These are phyloP conservation scores for Penicillium sp. DNA, from an alignment of 2,329 filamentous ascomycete species.

Conservation along the genomic window DNA sequence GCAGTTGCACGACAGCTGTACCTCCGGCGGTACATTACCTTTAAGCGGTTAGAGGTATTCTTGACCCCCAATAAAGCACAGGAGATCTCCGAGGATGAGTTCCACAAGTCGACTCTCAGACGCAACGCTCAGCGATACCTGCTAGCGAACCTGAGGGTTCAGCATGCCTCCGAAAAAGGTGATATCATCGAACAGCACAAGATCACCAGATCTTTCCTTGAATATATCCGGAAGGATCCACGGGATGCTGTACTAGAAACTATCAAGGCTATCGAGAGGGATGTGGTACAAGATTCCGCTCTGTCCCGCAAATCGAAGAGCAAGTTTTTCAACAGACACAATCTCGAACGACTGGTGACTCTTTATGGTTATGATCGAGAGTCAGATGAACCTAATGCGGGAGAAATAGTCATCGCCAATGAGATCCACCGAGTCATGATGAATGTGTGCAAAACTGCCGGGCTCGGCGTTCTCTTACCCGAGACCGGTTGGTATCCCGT, in stretches of 20 bases:
- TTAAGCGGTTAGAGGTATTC: constrained; percentile 76
- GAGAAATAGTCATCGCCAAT: constrained; percentile 58
- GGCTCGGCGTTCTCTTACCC: constrained; percentile 70
- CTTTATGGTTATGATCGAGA: constrained; percentile 60
- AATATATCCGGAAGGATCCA: constrained; percentile 73
- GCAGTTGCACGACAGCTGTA: constrained; percentile 74
- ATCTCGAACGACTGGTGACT: constrained; percentile 67
- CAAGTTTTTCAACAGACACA: constrained; percentile 70
- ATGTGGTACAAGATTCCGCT: constrained; percentile 71
- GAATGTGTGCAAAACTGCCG: constrained; percentile 68
- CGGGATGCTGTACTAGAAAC: constrained; percentile 72
- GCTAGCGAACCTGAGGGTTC: constrained; percentile 72
- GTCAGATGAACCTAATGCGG: constrained; percentile 44
- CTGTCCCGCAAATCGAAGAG: constrained; percentile 73
- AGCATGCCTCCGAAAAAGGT: constrained; percentile 72
- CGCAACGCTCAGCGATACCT: constrained; percentile 81
- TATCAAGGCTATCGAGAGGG: constrained; percentile 64
- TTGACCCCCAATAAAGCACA: constrained; percentile 63
- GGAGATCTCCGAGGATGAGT: constrained; percentile 61
- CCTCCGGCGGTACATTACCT: constrained; percentile 71
- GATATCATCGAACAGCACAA: constrained; percentile 76
- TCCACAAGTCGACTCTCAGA: constrained; percentile 71
- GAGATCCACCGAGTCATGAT: constrained; percentile 73
- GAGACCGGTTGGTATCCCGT: constrained; percentile 83
- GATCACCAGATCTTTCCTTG: constrained; percentile 67